Evolutionary conservation across 805 yeast species (phyloP).

Genomic region (Kluyveromyces dobzhanskii): DNA sequence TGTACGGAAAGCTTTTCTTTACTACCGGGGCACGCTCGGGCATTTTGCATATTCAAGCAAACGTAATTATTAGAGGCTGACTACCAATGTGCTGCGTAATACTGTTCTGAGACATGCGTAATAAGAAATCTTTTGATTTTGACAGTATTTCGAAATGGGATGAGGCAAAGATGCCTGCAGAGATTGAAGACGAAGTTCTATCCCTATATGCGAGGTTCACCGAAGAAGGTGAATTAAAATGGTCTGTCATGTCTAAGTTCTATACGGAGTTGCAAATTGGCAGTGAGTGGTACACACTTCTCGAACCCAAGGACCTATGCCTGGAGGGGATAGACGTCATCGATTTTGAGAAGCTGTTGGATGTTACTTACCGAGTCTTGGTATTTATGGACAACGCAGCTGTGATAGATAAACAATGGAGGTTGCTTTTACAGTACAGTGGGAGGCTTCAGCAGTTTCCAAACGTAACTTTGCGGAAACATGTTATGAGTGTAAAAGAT

Average conservation of each 20-base stretch:
- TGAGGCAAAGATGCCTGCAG: slow-evolving; percentile 30
- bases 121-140: not conserved
- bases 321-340: slow-evolving; percentile 37
- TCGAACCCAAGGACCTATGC: slow-evolving; percentile 24
- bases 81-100: no score
- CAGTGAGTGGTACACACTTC: slow-evolving; percentile 20
- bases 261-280: slow-evolving; percentile 28
- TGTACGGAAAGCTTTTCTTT: no score
- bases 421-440: slow-evolving; percentile 23
- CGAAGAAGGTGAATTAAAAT: slow-evolving; percentile 35
- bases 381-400: slow-evolving; percentile 32
- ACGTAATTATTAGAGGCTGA: no score
- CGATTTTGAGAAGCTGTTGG: slow-evolving; percentile 39
- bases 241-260: slow-evolving; percentile 23
- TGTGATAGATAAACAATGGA: slow-evolving; percentile 36
- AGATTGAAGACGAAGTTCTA: slow-evolving; percentile 38
- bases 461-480: slow-evolving; percentile 14
- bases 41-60: no score
- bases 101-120: no score
- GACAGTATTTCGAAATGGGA: slow-evolving; percentile 2
- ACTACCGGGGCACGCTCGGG: no score
- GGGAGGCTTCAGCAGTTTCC: slow-evolving; percentile 19
- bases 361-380: slow-evolving; percentile 34
- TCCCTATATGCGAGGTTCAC: slow-evolving; percentile 36
- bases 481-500: slow-evolving; percentile 31